These are phyloP conservation scores for Candida manassasensis DNA, from an alignment of 805 yeast species.

Conservation along the genomic window DNA sequence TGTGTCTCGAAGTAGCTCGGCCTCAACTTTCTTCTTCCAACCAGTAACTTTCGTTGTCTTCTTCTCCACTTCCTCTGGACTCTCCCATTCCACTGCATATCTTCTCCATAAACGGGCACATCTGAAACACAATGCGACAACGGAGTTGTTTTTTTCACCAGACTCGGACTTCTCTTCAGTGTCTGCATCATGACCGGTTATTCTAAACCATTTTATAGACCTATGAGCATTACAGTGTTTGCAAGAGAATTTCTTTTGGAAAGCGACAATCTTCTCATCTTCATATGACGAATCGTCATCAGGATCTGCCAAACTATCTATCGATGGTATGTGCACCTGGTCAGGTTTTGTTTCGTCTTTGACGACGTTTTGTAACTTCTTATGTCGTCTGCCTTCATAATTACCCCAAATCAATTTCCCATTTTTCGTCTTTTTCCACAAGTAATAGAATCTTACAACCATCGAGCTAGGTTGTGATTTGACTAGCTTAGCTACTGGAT, in stretches of 20 bases:
- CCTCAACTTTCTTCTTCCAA: constrained; percentile 61
- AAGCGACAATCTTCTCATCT: constrained; percentile 39
- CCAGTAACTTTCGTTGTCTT: constrained; percentile 41
- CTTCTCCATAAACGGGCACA: constrained; percentile 92
- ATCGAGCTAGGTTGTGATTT: constrained; percentile 67
- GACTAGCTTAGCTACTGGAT: constrained; percentile 69
- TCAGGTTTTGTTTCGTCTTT: constrained; percentile 11
- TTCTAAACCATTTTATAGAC: constrained; percentile 64
- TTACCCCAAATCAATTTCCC: constrained; percentile 83
- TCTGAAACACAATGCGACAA: constrained; percentile 69
- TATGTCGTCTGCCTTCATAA: constrained; percentile 64
- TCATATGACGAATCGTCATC: constrained; percentile 74
- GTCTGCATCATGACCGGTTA: constrained; percentile 53
- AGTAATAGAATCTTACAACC: constrained; percentile 81
- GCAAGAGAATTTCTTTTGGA: constrained; percentile 50
- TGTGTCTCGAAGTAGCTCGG: constrained; percentile 62
- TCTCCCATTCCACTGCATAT: constrained; percentile 84
- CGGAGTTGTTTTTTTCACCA: constrained; percentile 18
- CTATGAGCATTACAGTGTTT: constrained; percentile 60
- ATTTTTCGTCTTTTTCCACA: constrained; percentile 82
- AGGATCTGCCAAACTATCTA: constrained; percentile 54
- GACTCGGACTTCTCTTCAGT: constrained; percentile 27
- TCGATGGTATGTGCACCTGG: constrained; percentile 5
- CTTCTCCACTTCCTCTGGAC: constrained; percentile 61
- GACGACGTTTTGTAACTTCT: constrained; percentile 40